Evolutionary conservation across 1,139 yeast species (phyloP).

Genomic region (Blastobotrys malaysiensis): DNA sequence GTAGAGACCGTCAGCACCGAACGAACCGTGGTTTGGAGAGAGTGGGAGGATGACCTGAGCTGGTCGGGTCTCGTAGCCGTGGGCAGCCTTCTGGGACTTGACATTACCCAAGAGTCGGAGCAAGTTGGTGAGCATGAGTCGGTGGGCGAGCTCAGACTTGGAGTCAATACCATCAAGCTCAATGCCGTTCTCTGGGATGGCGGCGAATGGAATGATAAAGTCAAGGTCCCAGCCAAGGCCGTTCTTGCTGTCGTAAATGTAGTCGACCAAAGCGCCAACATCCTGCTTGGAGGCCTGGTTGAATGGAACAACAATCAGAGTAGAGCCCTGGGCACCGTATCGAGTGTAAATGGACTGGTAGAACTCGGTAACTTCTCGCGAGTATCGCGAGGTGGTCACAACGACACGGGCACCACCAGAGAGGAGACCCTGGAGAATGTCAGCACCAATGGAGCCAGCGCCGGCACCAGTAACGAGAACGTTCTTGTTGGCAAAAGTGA

Average conservation of each 20-base stretch:
- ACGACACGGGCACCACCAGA: conserved; percentile 98
- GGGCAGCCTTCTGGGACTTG: conserved; percentile 68
- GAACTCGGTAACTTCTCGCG: conserved; percentile 90
- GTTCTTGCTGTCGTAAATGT: conserved; percentile 79
- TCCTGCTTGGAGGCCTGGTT: conserved; percentile 97
- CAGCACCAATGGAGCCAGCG: conserved; percentile 98
- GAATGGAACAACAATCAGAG: conserved; percentile 93
- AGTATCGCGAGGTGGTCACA: conserved; percentile 93
- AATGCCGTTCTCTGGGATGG: conserved; percentile 97
- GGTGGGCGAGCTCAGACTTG: conserved; percentile 93
- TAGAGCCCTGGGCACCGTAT: conserved; percentile 86
- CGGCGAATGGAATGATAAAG: conserved; percentile 94
- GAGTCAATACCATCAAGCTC: conserved; percentile 92
- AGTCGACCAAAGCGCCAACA: conserved; percentile 77
- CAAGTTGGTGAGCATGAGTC: conserved; percentile 95
- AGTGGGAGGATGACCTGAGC: conserved; percentile 95
- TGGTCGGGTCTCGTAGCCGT: conserved; percentile 87
- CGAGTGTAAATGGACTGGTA: conserved; percentile 91
- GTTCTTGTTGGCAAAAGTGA: conserved; percentile 80
- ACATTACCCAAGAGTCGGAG: conserved; percentile 88
- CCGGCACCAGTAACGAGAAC: conserved; percentile 98
- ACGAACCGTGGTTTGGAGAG: conserved; percentile 98
- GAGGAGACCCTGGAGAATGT: conserved; percentile 86
- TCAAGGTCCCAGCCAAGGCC: conserved; percentile 98
- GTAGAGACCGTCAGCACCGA: conserved; percentile 96